phyloP scores from a whole-genome alignment of 345 rosid genomes.

The Cardamine occulta region DNA sequence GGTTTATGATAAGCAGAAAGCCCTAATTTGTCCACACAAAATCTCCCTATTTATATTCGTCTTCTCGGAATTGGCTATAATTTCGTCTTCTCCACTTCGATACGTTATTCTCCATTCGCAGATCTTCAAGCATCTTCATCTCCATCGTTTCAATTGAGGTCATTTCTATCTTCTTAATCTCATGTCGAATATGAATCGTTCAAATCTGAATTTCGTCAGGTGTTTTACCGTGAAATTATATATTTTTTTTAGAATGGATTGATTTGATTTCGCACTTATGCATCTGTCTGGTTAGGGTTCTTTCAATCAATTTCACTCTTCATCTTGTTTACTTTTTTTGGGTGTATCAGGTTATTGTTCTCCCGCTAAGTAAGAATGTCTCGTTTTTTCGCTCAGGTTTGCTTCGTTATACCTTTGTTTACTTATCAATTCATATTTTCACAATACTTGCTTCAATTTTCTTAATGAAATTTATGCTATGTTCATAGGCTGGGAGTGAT shows the following conservation, averaged over 20 bases:
- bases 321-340: slow-evolving; percentile 1
- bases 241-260: neutral
- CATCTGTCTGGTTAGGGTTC: neutral
- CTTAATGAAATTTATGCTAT: neutral
- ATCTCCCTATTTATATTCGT: neutral
- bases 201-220: neutral
- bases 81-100: neutral
- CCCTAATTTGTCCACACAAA: neutral
- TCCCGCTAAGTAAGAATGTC: slow-evolving; percentile 25
- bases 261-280: neutral
- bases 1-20: neutral
- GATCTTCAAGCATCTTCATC: neutral
- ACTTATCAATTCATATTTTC: neutral
- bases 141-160: slow-evolving; percentile 28
- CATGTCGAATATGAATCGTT: neutral
- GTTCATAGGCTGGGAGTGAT: slow-evolving; percentile 55
- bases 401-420: neutral
- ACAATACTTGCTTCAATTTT: neutral
- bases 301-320: neutral
- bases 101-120: neutral
- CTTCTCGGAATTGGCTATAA: neutral
- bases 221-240: neutral
- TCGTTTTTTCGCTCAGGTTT: slow-evolving; percentile 37
- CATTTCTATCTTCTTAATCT: neutral
- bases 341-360: slow-evolving; percentile 21